Percentiles rank a stretch among this genome's conserved stretches.
These are phyloP conservation scores for Friedmanniomyces endolithicus DNA, from an alignment of 495 filamentous ascomycete genomes.

Conservation along the genomic window DNA sequence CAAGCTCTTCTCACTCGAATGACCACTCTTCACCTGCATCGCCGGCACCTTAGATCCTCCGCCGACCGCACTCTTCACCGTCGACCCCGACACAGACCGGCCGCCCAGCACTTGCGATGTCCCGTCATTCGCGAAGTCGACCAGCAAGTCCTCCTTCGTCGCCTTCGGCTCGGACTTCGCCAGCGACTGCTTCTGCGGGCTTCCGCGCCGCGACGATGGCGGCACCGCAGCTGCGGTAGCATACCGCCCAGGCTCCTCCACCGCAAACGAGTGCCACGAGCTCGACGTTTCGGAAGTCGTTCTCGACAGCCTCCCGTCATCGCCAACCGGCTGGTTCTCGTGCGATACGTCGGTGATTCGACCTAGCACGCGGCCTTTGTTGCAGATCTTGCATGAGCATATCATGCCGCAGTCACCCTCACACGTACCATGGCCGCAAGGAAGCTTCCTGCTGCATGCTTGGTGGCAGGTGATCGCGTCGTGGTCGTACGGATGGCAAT, in stretches of 20 bases:
- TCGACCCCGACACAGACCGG: no score
- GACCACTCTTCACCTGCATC: no score
- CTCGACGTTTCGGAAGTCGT: not conserved
- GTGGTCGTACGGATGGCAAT: slow-evolving; percentile 36
- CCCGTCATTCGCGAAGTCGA: no score
- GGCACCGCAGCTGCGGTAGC: not conserved
- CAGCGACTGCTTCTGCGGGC: not conserved
- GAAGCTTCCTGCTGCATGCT: slow-evolving; percentile 15
- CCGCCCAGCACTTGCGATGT: no score
- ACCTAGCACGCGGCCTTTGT: not conserved
- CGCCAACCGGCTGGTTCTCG: not conserved
- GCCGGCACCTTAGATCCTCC: no score
- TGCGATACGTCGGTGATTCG: not conserved
- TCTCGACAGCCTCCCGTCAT: not conserved
- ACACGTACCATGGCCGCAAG: slow-evolving; percentile 20
- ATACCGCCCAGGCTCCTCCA: not conserved
- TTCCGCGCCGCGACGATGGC: not conserved
- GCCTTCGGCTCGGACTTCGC: not conserved
- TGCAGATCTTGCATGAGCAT: slow-evolving; percentile 20
- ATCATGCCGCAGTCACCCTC: slow-evolving; percentile 16
- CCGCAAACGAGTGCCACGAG: not conserved
- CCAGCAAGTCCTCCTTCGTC: not conserved
- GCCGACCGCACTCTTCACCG: no score
- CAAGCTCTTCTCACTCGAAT: no score
- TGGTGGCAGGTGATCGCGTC: slow-evolving; percentile 20